Base-by-base conservation (phyloP, 306 rosid genomes). In the Pachyrhizus erosus region DNA sequence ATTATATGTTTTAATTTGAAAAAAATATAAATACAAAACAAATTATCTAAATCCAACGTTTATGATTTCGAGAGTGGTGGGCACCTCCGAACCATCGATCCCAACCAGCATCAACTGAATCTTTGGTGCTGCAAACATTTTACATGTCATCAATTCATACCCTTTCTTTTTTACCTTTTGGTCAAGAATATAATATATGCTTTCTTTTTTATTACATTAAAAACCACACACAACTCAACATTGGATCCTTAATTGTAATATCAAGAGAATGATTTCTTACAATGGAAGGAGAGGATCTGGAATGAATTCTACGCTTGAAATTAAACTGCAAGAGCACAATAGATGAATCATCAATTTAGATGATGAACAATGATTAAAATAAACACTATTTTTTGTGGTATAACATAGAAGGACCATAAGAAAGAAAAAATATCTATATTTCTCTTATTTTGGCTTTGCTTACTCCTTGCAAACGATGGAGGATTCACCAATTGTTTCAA, bases 51-150 rank as follows among this genome's bases (percentile, higher is more conserved):
- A 92, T 90, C 98, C 97, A 90, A 13, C 97, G 96, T 76, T 87
- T 92, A 75, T 91, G 92, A 70, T 66, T 88, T 68, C 89, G 77
- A 14, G 89, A 58, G 83, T 82, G 81, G 79, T 91, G 92, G 65
- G 89, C 84, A 43, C 97, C 93, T 80, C 94, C 67, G 80, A 94
- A 94, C 98, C 98, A 94, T 73, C 92, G 79, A 83, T 94, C 98
- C 97, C 98, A 94, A 37, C 81, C 77, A 1, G 20, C 90, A 42
- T 89, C 91, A 8, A 45, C 46, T 6, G 97, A 82, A 5, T 94
- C 91, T 72, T 40, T 81, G 2, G 82, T 86, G 83, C 97, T 94
- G 86, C 72, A 66, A 66, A 12, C 29, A 54, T 3, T 39, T 57
- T 15, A 52, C 13, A 34, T 46, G 7, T 62, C 48, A 78, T 54